Conservation (phyloP, 192 early-diverging fungal species). For the Coemansia sp. region DNA sequence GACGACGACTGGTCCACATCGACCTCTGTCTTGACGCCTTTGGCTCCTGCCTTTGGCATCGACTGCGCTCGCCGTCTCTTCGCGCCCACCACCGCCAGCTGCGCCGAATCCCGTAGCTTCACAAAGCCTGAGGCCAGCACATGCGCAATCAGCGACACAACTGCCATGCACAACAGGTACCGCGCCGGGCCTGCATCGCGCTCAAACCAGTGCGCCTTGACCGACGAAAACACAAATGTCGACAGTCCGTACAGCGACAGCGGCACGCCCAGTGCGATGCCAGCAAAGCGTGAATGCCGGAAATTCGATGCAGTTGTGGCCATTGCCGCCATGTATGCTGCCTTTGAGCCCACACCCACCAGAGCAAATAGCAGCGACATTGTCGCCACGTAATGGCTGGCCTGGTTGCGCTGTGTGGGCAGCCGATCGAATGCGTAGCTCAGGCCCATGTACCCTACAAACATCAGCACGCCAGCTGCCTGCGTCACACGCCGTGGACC, state of each 20-base stretch:
- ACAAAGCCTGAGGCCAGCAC: conserved; percentile 48
- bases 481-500: conserved; percentile 42
- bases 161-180: conserved; percentile 58
- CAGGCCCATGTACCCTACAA: conserved; percentile 43
- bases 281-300: conserved; percentile 45
- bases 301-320: conserved; percentile 63
- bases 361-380: conserved; percentile 57
- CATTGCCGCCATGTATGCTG: conserved; percentile 63
- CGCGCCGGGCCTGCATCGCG: conserved; percentile 43
- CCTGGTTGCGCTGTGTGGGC: neutral
- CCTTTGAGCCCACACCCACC: conserved; percentile 61
- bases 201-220: conserved; percentile 57
- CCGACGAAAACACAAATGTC: conserved; percentile 60
- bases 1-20: neutral
- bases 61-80: conserved; percentile 21
- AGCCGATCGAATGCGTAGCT: conserved; percentile 32
- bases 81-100: conserved; percentile 1
- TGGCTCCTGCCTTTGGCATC: neutral
- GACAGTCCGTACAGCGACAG: conserved; percentile 63
- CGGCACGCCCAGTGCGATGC: conserved; percentile 62
- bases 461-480: conserved; percentile 33
- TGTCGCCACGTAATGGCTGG: conserved; percentile 31
- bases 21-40: neutral
- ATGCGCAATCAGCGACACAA: conserved; percentile 50
- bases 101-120: conserved; percentile 12